Base-by-base conservation (phyloP, 2,329 filamentous ascomycete species). In the Dactylella cylindrospora region DNA sequence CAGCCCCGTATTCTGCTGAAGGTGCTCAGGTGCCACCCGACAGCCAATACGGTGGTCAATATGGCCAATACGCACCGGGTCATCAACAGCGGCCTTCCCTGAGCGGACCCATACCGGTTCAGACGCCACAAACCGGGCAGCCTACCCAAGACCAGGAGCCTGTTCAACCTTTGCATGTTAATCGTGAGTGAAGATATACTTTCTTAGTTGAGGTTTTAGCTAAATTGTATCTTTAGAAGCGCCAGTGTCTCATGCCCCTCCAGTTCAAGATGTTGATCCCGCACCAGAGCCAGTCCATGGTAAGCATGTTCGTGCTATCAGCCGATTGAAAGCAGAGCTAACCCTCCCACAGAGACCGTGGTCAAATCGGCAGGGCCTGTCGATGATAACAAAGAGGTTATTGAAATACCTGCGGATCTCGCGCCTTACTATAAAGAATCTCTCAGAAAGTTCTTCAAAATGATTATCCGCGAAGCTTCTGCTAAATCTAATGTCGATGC, bases 391-490 rank as follows among this genome's bases (percentile, higher is more conserved):
- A 54, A n/a, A 15, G 57, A 62, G 25, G 35, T 31, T 10, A 54
- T 62, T 23, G 43, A 49, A 31, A 64, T 64, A n/a, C 59, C 59
- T n/a, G 25, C 39, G 9, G 50, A 59, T 22, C 49, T 69, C 3
- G 67, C 69, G 7, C 36, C 53, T 8, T 69, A 67, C 44, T 69
- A 69, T 23, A 55, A 60, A 5, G 66, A 68, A 28, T 67, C 67
- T 3, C 65, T 68, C n/a, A 26, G 57, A 5, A 65, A 68, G 15
- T 68, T 67, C 35, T 52, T 68, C 38, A 60, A 52, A 13, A 69
- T 69, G 68, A 68, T 69, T 9, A 33, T 67, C 19, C 64, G 55
- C 3, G 68, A 69, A 41, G 66, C 67, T 1, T 62, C 55, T n/a
- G 68, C 68, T 17, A 50, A 57, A 23, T 68, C 62, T 5, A 68